Evolutionary conservation across 108 stramenopile species (phyloP).

Genomic region (Cyclotella atomus): DNA sequence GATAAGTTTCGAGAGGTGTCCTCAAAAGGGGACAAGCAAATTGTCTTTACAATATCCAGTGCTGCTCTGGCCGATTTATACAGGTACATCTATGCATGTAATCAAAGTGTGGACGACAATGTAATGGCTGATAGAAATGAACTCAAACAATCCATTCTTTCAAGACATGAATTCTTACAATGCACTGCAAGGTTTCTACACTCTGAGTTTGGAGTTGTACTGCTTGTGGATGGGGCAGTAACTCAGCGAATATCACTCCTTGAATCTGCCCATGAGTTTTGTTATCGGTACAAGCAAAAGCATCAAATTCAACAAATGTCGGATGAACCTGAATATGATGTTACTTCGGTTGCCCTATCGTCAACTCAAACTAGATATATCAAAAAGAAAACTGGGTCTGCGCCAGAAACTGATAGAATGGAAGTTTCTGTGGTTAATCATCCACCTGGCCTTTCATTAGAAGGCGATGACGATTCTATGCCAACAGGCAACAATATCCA

Average conservation of each 20-base stretch:
- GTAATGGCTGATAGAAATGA: not conserved
- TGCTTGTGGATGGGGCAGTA: slow-evolving; percentile 78
- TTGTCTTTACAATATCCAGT: slow-evolving; percentile 74
- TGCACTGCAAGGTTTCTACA: slow-evolving; percentile 58
- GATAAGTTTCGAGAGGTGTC: slow-evolving; percentile 47
- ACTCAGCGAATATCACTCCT: slow-evolving; percentile 75
- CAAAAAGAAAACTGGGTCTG: slow-evolving; percentile 4
- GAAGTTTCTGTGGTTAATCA: slow-evolving; percentile 36
- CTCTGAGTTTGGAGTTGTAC: slow-evolving; percentile 50
- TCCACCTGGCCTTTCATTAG: slow-evolving; percentile 39
- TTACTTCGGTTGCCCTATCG: slow-evolving; percentile 53
- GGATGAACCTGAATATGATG: not conserved
- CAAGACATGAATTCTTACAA: slow-evolving; percentile 28
- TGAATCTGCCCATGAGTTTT: slow-evolving; percentile 85
- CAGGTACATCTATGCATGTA: slow-evolving; percentile 60
- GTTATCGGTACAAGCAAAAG: slow-evolving; percentile 53
- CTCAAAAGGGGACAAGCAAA: not conserved
- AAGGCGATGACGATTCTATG: slow-evolving; percentile 34
- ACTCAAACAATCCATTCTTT: not conserved
- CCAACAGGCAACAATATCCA: not conserved
- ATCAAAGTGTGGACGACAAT: not conserved
- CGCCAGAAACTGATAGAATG: slow-evolving; percentile 19
- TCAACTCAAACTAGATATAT: slow-evolving; percentile 51
- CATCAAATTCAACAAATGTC: slow-evolving; percentile 18
- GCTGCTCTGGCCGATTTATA: slow-evolving; percentile 78